Evolutionary conservation across 108 stramenopile species (phyloP), one percentile per base, ranked within the genome.

Genomic region (Epipyxis sp.): DNA sequence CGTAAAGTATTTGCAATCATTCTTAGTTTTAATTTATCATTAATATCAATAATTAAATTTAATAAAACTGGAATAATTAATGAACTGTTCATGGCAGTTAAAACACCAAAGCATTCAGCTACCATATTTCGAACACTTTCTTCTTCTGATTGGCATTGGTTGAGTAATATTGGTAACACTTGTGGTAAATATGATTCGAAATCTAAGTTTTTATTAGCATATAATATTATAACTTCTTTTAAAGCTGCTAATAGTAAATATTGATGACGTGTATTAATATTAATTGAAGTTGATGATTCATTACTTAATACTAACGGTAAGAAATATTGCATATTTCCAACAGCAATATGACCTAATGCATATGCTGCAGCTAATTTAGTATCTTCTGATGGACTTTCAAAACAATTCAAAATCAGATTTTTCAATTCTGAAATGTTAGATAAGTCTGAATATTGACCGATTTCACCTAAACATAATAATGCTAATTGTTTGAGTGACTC

Each of bases 121-220:
- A 94, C 95, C 95, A 97, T 97, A 59, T 92, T 92, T 40, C 96
- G 78, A 59, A 96, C 91, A 6, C 93, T 91, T 81, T 96, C 96
- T 54, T 95, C 94, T n/a, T 83, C 72, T 79, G 87, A 91, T 1
- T 79, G 76, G 61, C 86, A 89, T 77, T 94, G 90, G 2, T 78
- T 81, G 67, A 89, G 86, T 45, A 98, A 87, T 74, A 91, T 90
- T 41, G 93, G 91, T 20, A 98, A 77, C 59, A 97, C 86, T 29
- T 87, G 59, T 20, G 85, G 82, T 44, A 81, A 35, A 59, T 77
- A 76, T 1, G 25, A 61, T 27, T 78, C 40, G 83, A 84, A 86
- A 34, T 86, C 84, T 42, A 84, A 69, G 0, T 76, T 69, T 34
- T 62, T 69, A 32, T 81, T 40, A 44, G 85, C 86, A 81, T 91